A percentile compares a stretch with the other conserved stretches of the same genome.
These are phyloP conservation scores for Paecilomyces variotii DNA, from an alignment of 2,329 filamentous ascomycete species.

Conservation along the genomic window DNA sequence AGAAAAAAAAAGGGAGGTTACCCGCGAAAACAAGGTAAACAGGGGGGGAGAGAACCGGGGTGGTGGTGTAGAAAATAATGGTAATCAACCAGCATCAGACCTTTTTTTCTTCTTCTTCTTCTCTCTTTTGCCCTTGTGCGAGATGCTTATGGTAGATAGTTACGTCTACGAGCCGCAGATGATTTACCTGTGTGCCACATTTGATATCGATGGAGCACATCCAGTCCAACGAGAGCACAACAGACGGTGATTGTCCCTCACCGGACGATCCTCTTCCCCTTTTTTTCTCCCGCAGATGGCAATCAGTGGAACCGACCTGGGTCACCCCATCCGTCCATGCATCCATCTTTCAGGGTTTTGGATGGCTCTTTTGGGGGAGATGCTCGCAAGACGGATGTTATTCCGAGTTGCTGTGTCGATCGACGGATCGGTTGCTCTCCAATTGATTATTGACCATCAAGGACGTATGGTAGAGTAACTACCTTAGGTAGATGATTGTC, in stretches of 20 bases:
- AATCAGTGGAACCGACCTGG: background rate
- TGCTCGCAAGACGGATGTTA: background rate
- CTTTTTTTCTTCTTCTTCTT: too few species aligned
- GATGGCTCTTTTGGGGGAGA: background rate
- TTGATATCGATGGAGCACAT: background rate
- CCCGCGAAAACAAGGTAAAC: too few species aligned
- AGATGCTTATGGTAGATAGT: too few species aligned
- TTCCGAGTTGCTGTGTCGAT: background rate
- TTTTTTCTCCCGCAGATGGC: background rate
- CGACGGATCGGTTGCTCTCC: background rate
- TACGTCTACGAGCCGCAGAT: background rate
- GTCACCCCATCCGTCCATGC: background rate
- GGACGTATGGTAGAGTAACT: too few species aligned
- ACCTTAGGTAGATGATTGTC: too few species aligned
- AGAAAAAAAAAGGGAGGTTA: too few species aligned
- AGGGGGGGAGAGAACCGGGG: too few species aligned
- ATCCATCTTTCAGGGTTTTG: background rate
- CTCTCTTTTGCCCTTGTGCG: too few species aligned
- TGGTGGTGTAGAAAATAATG: too few species aligned
- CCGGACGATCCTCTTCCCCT: background rate
- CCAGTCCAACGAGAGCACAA: background rate
- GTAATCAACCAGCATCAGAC: too few species aligned
- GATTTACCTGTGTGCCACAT: background rate
- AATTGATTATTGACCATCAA: too few species aligned
- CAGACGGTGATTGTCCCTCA: background rate